These are phyloP conservation scores for Pseudocercospora crystallina DNA, from an alignment of 2,329 filamentous ascomycete genomes.

Conservation along the genomic window DNA sequence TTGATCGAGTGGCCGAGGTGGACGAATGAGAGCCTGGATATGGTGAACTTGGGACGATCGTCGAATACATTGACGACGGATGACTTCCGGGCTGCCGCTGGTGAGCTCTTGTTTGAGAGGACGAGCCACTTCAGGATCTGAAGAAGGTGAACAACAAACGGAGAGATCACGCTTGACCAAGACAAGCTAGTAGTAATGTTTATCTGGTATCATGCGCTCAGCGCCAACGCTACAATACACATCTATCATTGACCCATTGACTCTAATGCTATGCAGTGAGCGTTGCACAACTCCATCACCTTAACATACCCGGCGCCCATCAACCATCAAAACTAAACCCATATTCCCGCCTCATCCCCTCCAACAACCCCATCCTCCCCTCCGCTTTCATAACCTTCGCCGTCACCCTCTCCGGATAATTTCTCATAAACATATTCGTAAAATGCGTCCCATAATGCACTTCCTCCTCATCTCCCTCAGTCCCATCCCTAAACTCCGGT, in stretches of 20 bases:
- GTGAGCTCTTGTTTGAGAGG: neutral
- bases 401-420: slow-evolving; percentile 7
- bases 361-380: slow-evolving; percentile 10
- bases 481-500: slow-evolving; percentile 1
- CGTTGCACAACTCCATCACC: too few relatives aligned
- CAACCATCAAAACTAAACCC: slow-evolving; percentile 2
- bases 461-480: neutral
- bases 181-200: too few relatives aligned
- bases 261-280: too few relatives aligned
- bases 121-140: too few relatives aligned
- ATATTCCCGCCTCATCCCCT: slow-evolving; percentile 2
- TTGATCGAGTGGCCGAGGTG: slow-evolving; percentile 56
- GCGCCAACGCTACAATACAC: too few relatives aligned
- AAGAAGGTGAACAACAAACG: too few relatives aligned
- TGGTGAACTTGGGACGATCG: slow-evolving; percentile 52
- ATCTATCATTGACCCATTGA: too few relatives aligned
- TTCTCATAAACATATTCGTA: slow-evolving; percentile 15
- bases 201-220: too few relatives aligned
- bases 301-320: neutral
- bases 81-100: slow-evolving; percentile 43
- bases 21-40: slow-evolving; percentile 41
- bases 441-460: slow-evolving; percentile 15
- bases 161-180: too few relatives aligned
- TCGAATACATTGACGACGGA: slow-evolving; percentile 45
- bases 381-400: slow-evolving; percentile 9